Evolutionary conservation across 345 rosid genomes (phyloP).

Genomic region (Bruguiera sexangula): DNA sequence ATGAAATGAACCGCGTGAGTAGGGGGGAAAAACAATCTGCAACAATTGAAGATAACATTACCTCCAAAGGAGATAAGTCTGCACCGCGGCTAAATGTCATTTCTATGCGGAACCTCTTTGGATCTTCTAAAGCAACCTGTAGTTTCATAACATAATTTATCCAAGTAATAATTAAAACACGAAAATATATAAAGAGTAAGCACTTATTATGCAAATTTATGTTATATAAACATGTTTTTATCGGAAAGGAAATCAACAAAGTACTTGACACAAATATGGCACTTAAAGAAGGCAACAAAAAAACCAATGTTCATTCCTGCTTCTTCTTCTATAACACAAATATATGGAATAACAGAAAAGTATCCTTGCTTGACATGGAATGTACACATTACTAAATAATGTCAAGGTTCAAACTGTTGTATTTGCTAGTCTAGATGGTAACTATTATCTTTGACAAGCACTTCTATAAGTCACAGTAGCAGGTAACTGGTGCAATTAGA

Average conservation of each 20-base stretch:
- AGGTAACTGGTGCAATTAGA: background rate
- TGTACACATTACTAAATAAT: background rate
- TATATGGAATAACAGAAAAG: slow-evolving; percentile 7
- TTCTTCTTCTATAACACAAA: background rate
- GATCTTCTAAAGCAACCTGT: slow-evolving; percentile 83
- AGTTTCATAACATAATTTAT: slow-evolving; percentile 8
- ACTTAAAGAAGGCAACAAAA: background rate
- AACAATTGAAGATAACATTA: slow-evolving; percentile 21
- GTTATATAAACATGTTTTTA: too few species aligned
- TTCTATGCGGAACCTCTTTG: slow-evolving; percentile 81
- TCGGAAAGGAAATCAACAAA: background rate
- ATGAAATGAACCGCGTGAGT: background rate
- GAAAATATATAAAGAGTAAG: too few species aligned
- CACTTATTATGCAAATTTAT: too few species aligned
- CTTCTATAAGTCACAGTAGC: background rate
- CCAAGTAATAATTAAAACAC: background rate
- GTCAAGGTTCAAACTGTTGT: too few species aligned
- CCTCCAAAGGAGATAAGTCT: slow-evolving; percentile 93
- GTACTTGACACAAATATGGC: background rate
- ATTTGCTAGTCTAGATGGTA: background rate
- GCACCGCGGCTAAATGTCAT: slow-evolving; percentile 97
- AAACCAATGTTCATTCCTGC: background rate
- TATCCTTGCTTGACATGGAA: background rate
- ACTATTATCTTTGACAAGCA: background rate
- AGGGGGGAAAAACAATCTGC: background rate